These are phyloP conservation scores for Candida fluviatilis DNA, from an alignment of 805 yeast species.

Conservation along the genomic window DNA sequence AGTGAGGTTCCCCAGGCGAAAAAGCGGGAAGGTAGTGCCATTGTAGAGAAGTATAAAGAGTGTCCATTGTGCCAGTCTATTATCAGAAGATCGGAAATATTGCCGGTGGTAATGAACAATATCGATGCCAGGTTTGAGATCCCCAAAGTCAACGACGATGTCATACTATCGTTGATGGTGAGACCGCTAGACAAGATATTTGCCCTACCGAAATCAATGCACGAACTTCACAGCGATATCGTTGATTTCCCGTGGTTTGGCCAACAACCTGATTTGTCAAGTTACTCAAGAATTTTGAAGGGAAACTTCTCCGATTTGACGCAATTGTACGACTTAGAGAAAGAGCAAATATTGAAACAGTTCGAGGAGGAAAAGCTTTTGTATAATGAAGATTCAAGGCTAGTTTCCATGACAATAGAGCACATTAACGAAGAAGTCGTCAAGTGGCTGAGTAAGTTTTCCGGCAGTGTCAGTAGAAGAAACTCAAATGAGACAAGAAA, in stretches of 20 bases:
- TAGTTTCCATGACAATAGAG: slow-evolving; percentile 49
- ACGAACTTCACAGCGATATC: slow-evolving; percentile 21
- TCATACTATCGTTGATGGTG: slow-evolving; percentile 60
- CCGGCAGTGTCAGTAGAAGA: not conserved
- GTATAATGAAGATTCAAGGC: slow-evolving; percentile 58
- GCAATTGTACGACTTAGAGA: slow-evolving; percentile 57
- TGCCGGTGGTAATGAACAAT: slow-evolving; percentile 56
- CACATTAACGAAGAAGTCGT: slow-evolving; percentile 49
- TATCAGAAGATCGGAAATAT: slow-evolving; percentile 48
- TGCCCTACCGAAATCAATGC: slow-evolving; percentile 45
- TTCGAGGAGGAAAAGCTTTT: slow-evolving; percentile 54
- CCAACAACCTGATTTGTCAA: slow-evolving; percentile 22
- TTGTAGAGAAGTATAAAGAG: slow-evolving; percentile 50
- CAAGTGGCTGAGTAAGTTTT: slow-evolving; percentile 19
- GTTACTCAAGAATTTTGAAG: slow-evolving; percentile 64
- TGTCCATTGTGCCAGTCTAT: slow-evolving; percentile 78
- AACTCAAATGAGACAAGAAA: slow-evolving; percentile 13
- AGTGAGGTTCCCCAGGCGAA: slow-evolving; percentile 42
- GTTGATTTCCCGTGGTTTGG: slow-evolving; percentile 55
- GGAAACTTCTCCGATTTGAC: slow-evolving; percentile 55
- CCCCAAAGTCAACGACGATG: slow-evolving; percentile 55
- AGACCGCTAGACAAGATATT: slow-evolving; percentile 40
- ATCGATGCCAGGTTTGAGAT: slow-evolving; percentile 52
- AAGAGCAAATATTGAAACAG: slow-evolving; percentile 46
- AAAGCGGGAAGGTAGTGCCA: slow-evolving; percentile 30